These are phyloP conservation scores for Musa itinerans DNA, from an alignment of 176 grass and related monocot species.

Conservation along the genomic window DNA sequence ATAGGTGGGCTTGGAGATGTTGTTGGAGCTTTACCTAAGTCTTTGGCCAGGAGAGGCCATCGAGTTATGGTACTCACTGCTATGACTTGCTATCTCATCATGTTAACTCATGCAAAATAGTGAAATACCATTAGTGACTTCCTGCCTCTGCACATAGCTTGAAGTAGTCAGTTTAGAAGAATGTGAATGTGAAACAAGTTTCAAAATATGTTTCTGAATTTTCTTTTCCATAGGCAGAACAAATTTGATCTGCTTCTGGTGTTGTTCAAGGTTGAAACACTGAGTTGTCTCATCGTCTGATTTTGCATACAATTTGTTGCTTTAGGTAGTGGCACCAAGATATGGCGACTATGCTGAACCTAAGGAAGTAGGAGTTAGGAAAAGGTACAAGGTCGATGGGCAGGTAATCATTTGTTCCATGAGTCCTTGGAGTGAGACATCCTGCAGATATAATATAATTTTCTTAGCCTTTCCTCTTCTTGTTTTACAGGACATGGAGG, in stretches of 20 bases:
- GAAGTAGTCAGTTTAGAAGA: background rate
- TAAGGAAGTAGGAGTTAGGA: slow-evolving; percentile 52
- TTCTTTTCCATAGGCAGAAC: background rate
- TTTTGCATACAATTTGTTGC: slow-evolving; percentile 19
- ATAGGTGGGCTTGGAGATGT: slow-evolving; percentile 98
- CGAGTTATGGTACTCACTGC: slow-evolving; percentile 74
- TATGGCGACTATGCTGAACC: slow-evolving; percentile 63
- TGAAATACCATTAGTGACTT: background rate
- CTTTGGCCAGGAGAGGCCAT: slow-evolving; percentile 86
- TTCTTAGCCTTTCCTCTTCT: background rate
- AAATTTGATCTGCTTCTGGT: background rate
- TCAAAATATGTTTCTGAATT: background rate
- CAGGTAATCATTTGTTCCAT: slow-evolving; percentile 47
- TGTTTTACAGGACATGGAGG: slow-evolving; percentile 69
- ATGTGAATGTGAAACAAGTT: background rate
- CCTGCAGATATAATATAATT: background rate
- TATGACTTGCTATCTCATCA: slow-evolving; percentile 20
- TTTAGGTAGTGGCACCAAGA: slow-evolving; percentile 66
- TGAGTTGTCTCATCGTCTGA: background rate
- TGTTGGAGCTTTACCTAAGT: slow-evolving; percentile 86
- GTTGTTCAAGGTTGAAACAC: background rate
- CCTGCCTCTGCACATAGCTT: background rate
- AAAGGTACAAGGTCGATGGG: slow-evolving; percentile 61
- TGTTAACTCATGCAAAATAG: background rate
- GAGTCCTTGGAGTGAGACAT: background rate